Base-by-base conservation (phyloP, 2,329 filamentous ascomycete species). In the Ophiocordyceps unilateralis region DNA sequence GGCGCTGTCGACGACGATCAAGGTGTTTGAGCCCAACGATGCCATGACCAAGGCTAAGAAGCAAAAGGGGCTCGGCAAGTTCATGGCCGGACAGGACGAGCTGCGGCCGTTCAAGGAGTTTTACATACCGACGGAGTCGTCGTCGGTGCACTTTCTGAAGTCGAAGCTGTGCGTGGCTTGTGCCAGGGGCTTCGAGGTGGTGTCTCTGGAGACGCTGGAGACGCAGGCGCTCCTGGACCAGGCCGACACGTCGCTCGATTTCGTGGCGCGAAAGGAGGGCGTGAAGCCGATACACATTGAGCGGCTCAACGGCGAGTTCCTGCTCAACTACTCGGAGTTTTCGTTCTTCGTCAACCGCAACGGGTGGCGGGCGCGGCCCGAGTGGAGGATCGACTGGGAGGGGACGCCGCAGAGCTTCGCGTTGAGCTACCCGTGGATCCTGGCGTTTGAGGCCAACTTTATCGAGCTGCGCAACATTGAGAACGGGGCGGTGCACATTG, bases 321-420 rank as follows among this genome's bases (percentile, higher is more conserved):
- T 98, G 51, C 78, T 98, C 49, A 96, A 95, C 63, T 98, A 98
- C 65, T 91, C 86, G 5, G 91, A 98, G 60, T 98, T 95, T 63
- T 94, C 86, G 12, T 98, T 98, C 75, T 98, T 96, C 56, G 91
- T 98, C 58, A 96, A 98, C 63, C 78, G 91, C 54, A 96, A 98
- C 60, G 91, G 91, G 32, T 98, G 91, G 91, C 79, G 91, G 48
- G 89, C 89, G 43, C 75, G 88, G 54, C 87, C 88, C 5, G 91
- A 98, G 61, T 98, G 91, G 91, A 81, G 83, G 54, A 94, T 98
- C 56, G 83, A 89, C 49, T 98, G 91, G 91, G 91, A 98, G 66
- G 91, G 91, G 44, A 84, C 78, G 39, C 91, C 91, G 36, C 82
- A 86, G 54, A 81, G 80, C 45, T 98, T 98, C 61, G 91, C 91